Evolutionary conservation across 306 rosid genomes (phyloP).

Genomic region (Cicer yamashitae): DNA sequence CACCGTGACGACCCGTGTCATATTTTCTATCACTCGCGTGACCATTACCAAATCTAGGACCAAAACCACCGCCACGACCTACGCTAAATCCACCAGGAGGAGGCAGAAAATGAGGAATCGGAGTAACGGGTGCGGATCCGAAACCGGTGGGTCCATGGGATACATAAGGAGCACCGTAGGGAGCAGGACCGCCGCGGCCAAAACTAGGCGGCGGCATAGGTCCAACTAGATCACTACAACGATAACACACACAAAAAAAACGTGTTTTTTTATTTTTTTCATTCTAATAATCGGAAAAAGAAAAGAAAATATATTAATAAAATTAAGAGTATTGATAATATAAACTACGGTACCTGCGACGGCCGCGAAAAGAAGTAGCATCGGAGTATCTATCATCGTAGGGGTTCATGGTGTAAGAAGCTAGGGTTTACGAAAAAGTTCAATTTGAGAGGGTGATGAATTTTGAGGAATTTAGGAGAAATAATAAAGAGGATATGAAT

Average conservation of each 20-base stretch:
- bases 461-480: not conserved
- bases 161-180: slow-evolving; percentile 50
- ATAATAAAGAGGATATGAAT: not conserved
- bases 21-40: slow-evolving; percentile 42
- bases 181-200: slow-evolving; percentile 58
- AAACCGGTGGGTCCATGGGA: slow-evolving; percentile 37
- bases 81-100: slow-evolving; percentile 70
- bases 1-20: slow-evolving; percentile 35
- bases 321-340: no score
- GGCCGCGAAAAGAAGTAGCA: slow-evolving; percentile 75
- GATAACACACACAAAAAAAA: slow-evolving; percentile 1
- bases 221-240: slow-evolving; percentile 66
- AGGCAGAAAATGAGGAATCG: slow-evolving; percentile 66
- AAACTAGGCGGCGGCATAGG: slow-evolving; percentile 50
- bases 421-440: slow-evolving; percentile 43
- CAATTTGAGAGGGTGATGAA: slow-evolving; percentile 2
- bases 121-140: slow-evolving; percentile 50
- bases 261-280: not conserved
- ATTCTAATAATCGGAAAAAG: not conserved
- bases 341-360: slow-evolving; percentile 63
- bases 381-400: slow-evolving; percentile 71
- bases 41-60: slow-evolving; percentile 45
- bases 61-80: slow-evolving; percentile 61
- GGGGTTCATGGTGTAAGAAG: slow-evolving; percentile 55
- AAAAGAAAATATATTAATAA: not conserved